Evolutionary conservation across 1,284 basidiomycete genomes (phyloP).

Genomic region (Hortiboletus rubellus): DNA sequence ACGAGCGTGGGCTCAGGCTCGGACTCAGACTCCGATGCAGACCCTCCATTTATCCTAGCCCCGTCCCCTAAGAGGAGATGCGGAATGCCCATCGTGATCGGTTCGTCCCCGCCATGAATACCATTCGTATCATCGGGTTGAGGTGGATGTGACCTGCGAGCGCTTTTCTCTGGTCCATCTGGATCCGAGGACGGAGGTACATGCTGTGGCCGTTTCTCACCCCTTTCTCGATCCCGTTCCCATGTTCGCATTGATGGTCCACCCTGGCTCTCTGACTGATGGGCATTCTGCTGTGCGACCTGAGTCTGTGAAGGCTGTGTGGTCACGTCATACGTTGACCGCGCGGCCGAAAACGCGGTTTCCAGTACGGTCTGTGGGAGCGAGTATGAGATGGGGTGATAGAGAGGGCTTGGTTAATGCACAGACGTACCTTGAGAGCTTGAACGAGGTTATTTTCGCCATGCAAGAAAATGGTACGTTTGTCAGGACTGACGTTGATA

Average conservation of each 20-base stretch:
- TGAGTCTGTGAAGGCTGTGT: constrained; percentile 15
- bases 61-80: constrained; percentile 1
- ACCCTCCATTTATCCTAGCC: not conserved
- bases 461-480: constrained; percentile 91
- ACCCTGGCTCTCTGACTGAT: not conserved
- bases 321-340: constrained; percentile 67
- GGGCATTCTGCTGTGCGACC: constrained; percentile 1
- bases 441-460: constrained; percentile 82
- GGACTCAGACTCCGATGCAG: constrained; percentile 6
- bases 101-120: not conserved
- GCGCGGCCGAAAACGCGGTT: constrained; percentile 58
- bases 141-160: not conserved
- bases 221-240: constrained; percentile 2
- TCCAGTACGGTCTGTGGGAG: constrained; percentile 49
- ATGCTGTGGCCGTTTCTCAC: constrained; percentile 6
- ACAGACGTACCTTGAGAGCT: constrained; percentile 65
- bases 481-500: constrained; percentile 97
- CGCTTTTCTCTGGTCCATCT: not conserved
- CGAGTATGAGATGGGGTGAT: not conserved
- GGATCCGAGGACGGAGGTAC: not conserved
- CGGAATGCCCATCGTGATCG: constrained; percentile 12
- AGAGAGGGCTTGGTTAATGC: too few relatives aligned
- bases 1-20: constrained; percentile 31
- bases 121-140: not conserved
- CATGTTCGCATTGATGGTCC: not conserved